Evolutionary conservation across 202 grass and related monocot species (phyloP).

Genomic region (Digitaria exilis): DNA sequence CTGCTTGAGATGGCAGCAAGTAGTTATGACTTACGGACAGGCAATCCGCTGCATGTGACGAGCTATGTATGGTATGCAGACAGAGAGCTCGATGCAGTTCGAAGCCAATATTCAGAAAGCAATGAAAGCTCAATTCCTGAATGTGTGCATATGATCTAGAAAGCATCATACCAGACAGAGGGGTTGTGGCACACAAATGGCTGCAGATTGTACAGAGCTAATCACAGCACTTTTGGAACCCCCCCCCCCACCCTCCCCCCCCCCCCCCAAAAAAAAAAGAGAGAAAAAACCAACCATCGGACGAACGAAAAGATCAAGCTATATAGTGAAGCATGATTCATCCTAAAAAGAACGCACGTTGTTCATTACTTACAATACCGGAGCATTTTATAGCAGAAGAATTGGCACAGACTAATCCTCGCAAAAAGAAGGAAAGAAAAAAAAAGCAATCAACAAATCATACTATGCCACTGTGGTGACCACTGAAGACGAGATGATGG

Average conservation of each 20-base stretch:
- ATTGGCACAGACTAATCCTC: neutral
- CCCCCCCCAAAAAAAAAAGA: no score
- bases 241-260: no score
- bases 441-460: constrained; percentile 28
- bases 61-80: no score
- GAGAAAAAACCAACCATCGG: no score
- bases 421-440: neutral
- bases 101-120: neutral
- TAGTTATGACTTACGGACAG: neutral
- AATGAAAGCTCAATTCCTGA: neutral
- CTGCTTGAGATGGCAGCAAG: neutral
- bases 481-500: neutral
- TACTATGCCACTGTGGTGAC: constrained; percentile 4
- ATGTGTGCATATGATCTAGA: neutral
- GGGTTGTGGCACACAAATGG: neutral
- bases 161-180: neutral
- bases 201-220: neutral
- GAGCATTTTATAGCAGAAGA: neutral
- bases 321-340: constrained; percentile 14
- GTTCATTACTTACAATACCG: constrained; percentile 6
- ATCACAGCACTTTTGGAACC: neutral
- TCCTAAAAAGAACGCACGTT: neutral
- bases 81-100: neutral
- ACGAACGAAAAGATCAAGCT: neutral
- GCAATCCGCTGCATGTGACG: neutral